A percentile compares a stretch with the other conserved stretches of the same genome.
Conservation (phyloP, 306 rosid species). For the Medicago lupulina region DNA sequence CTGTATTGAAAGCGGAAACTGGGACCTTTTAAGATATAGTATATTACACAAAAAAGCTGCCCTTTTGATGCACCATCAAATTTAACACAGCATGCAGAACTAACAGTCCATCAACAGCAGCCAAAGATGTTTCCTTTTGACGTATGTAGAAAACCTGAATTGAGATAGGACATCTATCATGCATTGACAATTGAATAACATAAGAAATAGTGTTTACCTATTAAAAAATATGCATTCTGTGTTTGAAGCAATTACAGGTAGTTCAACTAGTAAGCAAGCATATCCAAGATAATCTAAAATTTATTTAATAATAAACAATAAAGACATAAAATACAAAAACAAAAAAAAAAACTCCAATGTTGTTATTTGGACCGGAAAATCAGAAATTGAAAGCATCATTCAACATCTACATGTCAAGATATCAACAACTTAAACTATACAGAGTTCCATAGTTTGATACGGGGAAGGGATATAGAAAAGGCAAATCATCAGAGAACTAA, state of each 20-base stretch:
- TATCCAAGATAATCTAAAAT: neutral
- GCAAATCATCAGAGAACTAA: conserved; percentile 23
- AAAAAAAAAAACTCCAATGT: neutral
- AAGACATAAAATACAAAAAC: neutral
- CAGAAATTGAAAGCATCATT: conserved; percentile 29
- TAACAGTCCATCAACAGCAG: conserved; percentile 37
- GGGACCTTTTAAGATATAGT: conserved; percentile 21
- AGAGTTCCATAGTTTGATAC: neutral
- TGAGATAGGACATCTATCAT: conserved; percentile 41
- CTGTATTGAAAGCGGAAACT: conserved; percentile 39
- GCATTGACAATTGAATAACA: conserved; percentile 40
- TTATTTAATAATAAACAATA: conserved; percentile 24
- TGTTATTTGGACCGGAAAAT: conserved; percentile 23
- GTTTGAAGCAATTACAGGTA: conserved; percentile 16
- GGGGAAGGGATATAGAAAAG: conserved; percentile 2
- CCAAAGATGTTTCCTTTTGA: conserved; percentile 40
- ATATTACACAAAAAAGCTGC: conserved; percentile 27
- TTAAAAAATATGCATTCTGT: neutral
- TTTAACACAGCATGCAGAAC: conserved; percentile 32
- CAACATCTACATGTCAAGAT: conserved; percentile 18
- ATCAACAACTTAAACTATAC: conserved; percentile 25
- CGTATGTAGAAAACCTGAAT: conserved; percentile 32
- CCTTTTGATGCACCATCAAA: conserved; percentile 32
- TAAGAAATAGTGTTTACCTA: conserved; percentile 4
- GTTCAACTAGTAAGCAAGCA: conserved; percentile 37